phyloP scores from a whole-genome alignment of 1,284 basidiomycete genomes.

The Omphalotus olearius region DNA sequence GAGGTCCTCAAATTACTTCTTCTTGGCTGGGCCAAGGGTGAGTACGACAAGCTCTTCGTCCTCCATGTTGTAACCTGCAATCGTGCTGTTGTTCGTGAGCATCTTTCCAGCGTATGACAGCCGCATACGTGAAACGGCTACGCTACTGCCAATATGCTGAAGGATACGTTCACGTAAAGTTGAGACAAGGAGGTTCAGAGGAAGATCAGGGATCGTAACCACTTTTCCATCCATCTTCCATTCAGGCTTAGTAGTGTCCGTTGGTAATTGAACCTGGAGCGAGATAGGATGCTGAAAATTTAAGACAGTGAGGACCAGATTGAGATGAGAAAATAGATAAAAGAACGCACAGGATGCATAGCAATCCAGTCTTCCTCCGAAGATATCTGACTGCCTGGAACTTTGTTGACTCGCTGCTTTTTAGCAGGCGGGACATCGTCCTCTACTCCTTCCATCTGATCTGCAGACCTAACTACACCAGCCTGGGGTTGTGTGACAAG shows the following conservation, averaged over 20 bases:
- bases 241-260: slow-evolving; percentile 77
- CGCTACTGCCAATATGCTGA: slow-evolving; percentile 66
- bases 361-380: slow-evolving; percentile 85
- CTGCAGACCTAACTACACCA: slow-evolving; percentile 69
- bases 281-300: slow-evolving; percentile 71
- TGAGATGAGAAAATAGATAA: not conserved
- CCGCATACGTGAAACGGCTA: slow-evolving; percentile 77
- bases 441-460: slow-evolving; percentile 68
- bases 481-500: slow-evolving; percentile 51
- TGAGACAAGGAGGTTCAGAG: slow-evolving; percentile 78
- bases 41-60: slow-evolving; percentile 81
- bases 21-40: slow-evolving; percentile 73
- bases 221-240: slow-evolving; percentile 86
- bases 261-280: slow-evolving; percentile 78
- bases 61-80: slow-evolving; percentile 86
- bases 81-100: slow-evolving; percentile 79
- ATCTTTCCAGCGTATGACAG: slow-evolving; percentile 77
- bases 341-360: slow-evolving; percentile 70
- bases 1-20: slow-evolving; percentile 42
- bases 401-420: slow-evolving; percentile 75
- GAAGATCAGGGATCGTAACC: slow-evolving; percentile 75
- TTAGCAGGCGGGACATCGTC: slow-evolving; percentile 75
- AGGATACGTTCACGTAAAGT: slow-evolving; percentile 85
- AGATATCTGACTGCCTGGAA: slow-evolving; percentile 76
- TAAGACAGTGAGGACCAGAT: not conserved